These are phyloP conservation scores for Castanea sativa DNA, from an alignment of 306 rosid species.

Conservation along the genomic window DNA sequence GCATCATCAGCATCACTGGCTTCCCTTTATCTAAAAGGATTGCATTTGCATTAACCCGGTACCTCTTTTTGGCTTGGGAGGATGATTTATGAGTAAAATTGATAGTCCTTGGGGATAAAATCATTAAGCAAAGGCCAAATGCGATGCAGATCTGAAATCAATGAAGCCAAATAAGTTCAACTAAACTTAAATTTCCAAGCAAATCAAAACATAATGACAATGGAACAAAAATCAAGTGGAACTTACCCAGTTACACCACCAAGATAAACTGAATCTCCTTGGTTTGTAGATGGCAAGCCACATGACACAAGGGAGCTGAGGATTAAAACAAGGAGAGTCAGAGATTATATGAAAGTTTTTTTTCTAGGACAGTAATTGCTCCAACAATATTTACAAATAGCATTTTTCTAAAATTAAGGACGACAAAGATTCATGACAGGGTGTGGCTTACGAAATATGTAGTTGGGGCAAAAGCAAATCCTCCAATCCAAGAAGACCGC, in stretches of 20 bases:
- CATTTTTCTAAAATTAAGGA: neutral
- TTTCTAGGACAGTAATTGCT: neutral
- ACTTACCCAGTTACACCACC: constrained; percentile 77
- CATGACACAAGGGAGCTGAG: constrained; percentile 87
- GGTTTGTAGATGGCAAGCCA: constrained; percentile 88
- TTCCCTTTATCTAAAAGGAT: neutral
- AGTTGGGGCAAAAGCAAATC: constrained; percentile 91
- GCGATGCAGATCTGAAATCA: constrained; percentile 68
- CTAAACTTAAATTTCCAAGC: neutral
- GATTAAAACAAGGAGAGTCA: neutral
- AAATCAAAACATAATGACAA: neutral
- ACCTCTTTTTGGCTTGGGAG: neutral
- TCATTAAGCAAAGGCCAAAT: constrained; percentile 57
- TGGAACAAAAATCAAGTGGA: neutral
- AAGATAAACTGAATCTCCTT: constrained; percentile 59
- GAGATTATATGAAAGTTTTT: neutral
- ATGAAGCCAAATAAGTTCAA: constrained; percentile 2
- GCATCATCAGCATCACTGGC: neutral
- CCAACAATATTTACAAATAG: neutral
- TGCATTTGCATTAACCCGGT: neutral
- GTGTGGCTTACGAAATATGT: constrained; percentile 64
- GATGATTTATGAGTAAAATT: constrained; percentile 52
- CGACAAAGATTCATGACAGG: neutral
- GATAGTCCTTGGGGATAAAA: constrained; percentile 68
- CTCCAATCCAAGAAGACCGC: constrained; percentile 78